Evolutionary conservation across 495 filamentous ascomycete genomes (phyloP).

Genomic region (Neurospora sp.): DNA sequence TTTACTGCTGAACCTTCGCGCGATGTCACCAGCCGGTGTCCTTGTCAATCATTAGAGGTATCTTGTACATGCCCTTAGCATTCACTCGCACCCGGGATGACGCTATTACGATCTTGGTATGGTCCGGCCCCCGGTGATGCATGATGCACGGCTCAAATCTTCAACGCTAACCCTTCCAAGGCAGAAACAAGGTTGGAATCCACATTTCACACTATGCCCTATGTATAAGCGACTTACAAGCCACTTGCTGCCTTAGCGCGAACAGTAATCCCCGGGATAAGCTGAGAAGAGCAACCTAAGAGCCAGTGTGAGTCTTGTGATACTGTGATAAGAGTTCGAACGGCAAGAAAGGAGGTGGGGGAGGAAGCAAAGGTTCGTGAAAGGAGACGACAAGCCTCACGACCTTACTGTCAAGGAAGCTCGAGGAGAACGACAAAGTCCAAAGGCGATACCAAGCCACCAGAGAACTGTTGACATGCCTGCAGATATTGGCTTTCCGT

Average conservation of each 20-base stretch:
- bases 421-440: background rate
- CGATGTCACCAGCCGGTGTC: background rate
- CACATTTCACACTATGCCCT: background rate
- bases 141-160: background rate
- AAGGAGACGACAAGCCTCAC: background rate
- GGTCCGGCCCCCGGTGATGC: background rate
- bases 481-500: background rate
- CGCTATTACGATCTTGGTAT: background rate
- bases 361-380: background rate
- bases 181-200: background rate
- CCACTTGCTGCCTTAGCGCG: background rate
- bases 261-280: background rate
- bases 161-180: background rate
- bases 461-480: background rate
- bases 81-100: background rate
- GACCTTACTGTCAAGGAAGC: background rate
- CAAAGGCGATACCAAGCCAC: background rate
- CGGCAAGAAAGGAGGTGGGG: background rate
- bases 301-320: background rate
- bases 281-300: background rate
- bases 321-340: background rate
- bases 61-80: background rate
- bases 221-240: background rate
- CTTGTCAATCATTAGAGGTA: background rate
- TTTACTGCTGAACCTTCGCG: background rate